Percentiles rank a stretch among this genome's conserved stretches.
Evolutionary conservation across 352 stramenopile genomes (phyloP).

Genomic region (Phytophthora multivora): DNA sequence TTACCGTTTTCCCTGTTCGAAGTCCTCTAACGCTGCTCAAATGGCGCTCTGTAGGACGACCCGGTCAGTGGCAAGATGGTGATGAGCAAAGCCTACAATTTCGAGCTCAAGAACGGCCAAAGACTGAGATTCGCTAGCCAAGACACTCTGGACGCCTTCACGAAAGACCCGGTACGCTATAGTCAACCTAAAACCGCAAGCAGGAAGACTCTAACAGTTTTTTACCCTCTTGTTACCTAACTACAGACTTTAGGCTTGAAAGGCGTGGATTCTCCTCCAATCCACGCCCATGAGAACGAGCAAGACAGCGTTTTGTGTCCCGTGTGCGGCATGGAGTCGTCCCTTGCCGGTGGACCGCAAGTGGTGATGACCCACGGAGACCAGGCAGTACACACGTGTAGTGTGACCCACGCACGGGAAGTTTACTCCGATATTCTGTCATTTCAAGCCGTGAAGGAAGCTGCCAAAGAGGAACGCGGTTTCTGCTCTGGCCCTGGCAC

Average conservation of each 20-base stretch:
- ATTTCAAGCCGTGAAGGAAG: slow-evolving; percentile 35
- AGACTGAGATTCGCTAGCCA: slow-evolving; percentile 59
- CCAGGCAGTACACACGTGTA: slow-evolving; percentile 73
- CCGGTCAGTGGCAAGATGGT: slow-evolving; percentile 73
- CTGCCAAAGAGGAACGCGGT: slow-evolving; percentile 5
- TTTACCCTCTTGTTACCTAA: neutral
- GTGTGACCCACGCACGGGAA: slow-evolving; percentile 68
- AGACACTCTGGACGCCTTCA: slow-evolving; percentile 58
- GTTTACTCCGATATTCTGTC: slow-evolving; percentile 57
- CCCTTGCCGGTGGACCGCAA: slow-evolving; percentile 43
- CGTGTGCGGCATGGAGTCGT: slow-evolving; percentile 76
- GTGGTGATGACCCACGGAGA: slow-evolving; percentile 63
- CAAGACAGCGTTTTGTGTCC: slow-evolving; percentile 49
- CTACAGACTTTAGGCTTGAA: slow-evolving; percentile 46
- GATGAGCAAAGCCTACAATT: slow-evolving; percentile 60
- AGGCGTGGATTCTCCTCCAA: slow-evolving; percentile 38
- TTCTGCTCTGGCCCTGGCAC: slow-evolving; percentile 71
- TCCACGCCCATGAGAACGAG: neutral
- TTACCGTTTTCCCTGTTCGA: neutral
- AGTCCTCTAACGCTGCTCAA: neutral
- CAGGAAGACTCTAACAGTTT: neutral
- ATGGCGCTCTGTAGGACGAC: slow-evolving; percentile 41
- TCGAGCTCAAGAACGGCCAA: slow-evolving; percentile 73
- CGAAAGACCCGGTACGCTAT: slow-evolving; percentile 47
- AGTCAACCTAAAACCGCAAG: neutral